Evolutionary conservation across 2,329 filamentous ascomycete species (phyloP).

Genomic region (Xylariaceae sp.): DNA sequence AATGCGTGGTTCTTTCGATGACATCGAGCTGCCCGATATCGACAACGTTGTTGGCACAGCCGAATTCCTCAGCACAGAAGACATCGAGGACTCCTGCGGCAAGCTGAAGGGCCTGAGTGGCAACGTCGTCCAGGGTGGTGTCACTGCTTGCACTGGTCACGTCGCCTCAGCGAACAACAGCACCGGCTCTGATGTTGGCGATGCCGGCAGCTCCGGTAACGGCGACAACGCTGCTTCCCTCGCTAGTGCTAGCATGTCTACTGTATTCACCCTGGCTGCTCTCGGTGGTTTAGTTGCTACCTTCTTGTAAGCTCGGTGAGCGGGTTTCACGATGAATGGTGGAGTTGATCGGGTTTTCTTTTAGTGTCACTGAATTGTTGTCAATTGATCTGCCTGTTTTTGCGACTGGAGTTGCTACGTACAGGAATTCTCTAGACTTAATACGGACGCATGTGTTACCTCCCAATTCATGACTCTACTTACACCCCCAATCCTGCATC

Average conservation of each 20-base stretch:
- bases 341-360: constrained; percentile 23
- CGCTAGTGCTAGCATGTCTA: constrained; percentile 42
- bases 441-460: constrained; percentile 37
- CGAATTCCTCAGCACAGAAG: constrained; percentile 60
- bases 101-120: constrained; percentile 45
- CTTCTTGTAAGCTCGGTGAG: constrained; percentile 42
- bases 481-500: background rate
- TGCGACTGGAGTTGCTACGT: constrained; percentile 31
- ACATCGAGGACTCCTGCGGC: constrained; percentile 53
- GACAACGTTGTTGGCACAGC: constrained; percentile 66
- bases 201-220: constrained; percentile 26
- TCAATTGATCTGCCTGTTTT: constrained; percentile 28
- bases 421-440: constrained; percentile 42
- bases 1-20: constrained; percentile 76
- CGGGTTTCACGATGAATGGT: constrained; percentile 4
- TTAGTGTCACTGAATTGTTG: constrained; percentile 30
- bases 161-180: constrained; percentile 50
- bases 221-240: constrained; percentile 40
- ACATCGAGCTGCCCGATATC: constrained; percentile 62
- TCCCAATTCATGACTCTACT: constrained; percentile 5
- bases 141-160: constrained; percentile 44
- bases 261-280: constrained; percentile 35
- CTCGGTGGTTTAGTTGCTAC: constrained; percentile 31
- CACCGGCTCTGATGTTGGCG: constrained; percentile 28
- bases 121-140: constrained; percentile 45